Percentiles rank a stretch among this genome's conserved stretches.
phyloP scores from a whole-genome alignment of 768 basidiomycete genomes.

The Boletus subcaerulescens region DNA sequence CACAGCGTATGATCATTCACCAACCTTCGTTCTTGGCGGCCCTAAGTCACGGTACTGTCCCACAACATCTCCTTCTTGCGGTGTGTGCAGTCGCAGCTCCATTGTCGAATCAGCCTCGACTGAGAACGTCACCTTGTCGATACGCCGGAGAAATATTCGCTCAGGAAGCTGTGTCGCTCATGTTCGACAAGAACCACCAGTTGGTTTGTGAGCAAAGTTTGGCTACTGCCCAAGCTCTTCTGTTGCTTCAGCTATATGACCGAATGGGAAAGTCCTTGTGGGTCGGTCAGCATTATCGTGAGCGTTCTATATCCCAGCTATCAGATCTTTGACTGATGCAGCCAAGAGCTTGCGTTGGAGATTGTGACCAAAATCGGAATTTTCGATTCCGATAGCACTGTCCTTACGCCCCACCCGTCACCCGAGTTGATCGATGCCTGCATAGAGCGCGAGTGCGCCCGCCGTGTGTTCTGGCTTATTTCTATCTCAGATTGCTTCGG shows the following conservation, averaged over 20 bases:
- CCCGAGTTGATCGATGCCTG: conserved; percentile 57
- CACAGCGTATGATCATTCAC: conserved; percentile 72
- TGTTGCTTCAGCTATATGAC: conserved; percentile 69
- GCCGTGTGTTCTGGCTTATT: conserved; percentile 80
- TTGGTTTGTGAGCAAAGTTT: conserved; percentile 62
- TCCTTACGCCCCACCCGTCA: conserved; percentile 56
- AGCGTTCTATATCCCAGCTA: conserved; percentile 8
- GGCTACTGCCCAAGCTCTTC: conserved; percentile 71
- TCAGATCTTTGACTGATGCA: conserved; percentile 11
- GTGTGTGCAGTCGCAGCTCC: conserved; percentile 80
- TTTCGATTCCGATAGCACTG: conserved; percentile 58
- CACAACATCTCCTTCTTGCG: conserved; percentile 66
- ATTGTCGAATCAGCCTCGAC: conserved; percentile 61
- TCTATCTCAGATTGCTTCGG: conserved; percentile 55
- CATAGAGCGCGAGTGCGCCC: conserved; percentile 75
- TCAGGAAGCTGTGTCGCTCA: conserved; percentile 59
- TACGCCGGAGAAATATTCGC: conserved; percentile 53
- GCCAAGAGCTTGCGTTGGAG: conserved; percentile 57
- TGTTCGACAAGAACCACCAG: conserved; percentile 67
- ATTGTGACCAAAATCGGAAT: conserved; percentile 68
- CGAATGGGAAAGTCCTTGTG: conserved; percentile 40
- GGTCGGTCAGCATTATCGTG: conserved; percentile 31
- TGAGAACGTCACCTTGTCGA: conserved; percentile 53
- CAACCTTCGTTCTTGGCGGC: conserved; percentile 71
- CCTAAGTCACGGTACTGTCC: conserved; percentile 65